Evolutionary conservation across 2,329 filamentous ascomycete genomes (phyloP).

Genomic region (Aspergillus sp.): DNA sequence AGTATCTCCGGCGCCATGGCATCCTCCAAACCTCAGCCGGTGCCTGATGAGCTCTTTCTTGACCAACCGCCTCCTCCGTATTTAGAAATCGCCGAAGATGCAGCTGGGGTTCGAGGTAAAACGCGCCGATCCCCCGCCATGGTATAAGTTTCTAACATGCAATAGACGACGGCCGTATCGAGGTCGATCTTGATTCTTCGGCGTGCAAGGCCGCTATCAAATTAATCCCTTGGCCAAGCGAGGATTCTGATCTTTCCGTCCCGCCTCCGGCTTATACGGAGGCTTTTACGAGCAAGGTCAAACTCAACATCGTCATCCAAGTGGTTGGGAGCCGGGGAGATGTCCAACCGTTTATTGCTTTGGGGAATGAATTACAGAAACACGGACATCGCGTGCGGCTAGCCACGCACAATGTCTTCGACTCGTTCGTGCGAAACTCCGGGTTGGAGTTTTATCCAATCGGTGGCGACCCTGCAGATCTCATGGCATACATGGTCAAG

Average conservation of each 20-base stretch:
- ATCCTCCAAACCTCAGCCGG: neutral
- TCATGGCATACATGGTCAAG: conserved; percentile 49
- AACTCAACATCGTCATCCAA: conserved; percentile 51
- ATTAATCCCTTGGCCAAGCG: conserved; percentile 7
- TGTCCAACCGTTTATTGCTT: conserved; percentile 54
- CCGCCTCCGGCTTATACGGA: conserved; percentile 13
- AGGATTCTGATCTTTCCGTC: conserved; percentile 5
- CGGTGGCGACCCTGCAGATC: conserved; percentile 49
- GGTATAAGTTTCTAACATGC: neutral
- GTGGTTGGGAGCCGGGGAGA: conserved; percentile 53
- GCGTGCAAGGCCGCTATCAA: conserved; percentile 8
- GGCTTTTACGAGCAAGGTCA: conserved; percentile 8
- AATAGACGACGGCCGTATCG: conserved; percentile 16
- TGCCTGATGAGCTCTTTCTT: neutral
- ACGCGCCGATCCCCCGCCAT: neutral
- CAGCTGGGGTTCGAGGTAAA: neutral
- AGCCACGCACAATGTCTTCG: conserved; percentile 51
- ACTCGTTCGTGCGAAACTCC: conserved; percentile 47
- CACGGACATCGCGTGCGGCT: conserved; percentile 51
- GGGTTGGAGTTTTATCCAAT: conserved; percentile 53
- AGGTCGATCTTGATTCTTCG: conserved; percentile 15
- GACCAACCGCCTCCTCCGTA: neutral
- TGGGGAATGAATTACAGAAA: conserved; percentile 46
- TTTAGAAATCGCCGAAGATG: neutral
- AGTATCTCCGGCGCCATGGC: neutral